phyloP scores from a whole-genome alignment of 805 yeast species.

The Suhomyces sp. region DNA sequence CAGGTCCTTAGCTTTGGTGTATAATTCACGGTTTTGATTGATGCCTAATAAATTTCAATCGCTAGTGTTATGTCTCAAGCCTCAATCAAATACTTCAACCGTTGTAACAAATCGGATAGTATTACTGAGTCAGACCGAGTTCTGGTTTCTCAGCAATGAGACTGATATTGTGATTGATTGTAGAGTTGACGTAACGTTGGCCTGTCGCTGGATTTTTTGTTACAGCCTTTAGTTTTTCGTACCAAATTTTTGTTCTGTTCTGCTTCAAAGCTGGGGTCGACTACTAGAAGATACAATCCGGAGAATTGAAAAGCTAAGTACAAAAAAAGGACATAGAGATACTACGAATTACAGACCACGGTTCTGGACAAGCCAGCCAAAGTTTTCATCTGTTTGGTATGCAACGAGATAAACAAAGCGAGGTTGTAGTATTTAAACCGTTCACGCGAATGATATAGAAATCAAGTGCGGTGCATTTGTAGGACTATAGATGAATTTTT shows the following conservation, averaged over 20 bases:
- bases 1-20: neutral
- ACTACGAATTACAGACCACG: neutral
- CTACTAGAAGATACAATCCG: neutral
- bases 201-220: neutral
- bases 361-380: neutral
- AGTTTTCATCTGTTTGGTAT: neutral
- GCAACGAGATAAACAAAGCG: neutral
- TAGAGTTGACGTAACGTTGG: neutral
- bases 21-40: neutral
- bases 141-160: neutral
- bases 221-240: neutral
- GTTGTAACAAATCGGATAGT: neutral
- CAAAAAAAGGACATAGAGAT: neutral
- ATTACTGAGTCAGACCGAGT: neutral
- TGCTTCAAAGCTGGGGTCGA: neutral
- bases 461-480: neutral
- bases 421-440: neutral
- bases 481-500: neutral
- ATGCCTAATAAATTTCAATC: neutral
- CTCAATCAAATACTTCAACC: neutral
- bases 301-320: neutral
- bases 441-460: neutral
- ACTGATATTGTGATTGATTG: neutral
- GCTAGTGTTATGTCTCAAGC: neutral
- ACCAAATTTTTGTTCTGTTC: neutral